Evolutionary conservation across 2,329 filamentous ascomycete genomes (phyloP), one percentile per base, ranked within the genome.

Genomic region (Chrysoporthe cubensis): DNA sequence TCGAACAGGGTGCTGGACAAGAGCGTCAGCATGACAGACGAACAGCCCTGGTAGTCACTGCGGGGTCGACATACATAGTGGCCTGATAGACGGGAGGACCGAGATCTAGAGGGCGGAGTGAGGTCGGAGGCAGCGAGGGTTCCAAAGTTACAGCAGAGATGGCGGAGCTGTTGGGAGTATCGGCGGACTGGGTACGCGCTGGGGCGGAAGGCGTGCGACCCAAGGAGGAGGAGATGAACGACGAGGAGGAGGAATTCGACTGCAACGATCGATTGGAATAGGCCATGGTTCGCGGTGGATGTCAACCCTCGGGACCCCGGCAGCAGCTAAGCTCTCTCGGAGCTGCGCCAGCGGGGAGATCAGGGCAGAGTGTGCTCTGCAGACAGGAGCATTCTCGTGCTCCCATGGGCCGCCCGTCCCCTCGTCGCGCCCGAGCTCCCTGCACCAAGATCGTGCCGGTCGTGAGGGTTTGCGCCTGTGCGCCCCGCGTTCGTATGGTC

Each of bases 41-140:
- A 44, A 34, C 26, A n/a, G 14, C 16, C 37, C 37, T 4, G 42
- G 32, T 13, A 60, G n/a, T 62, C 68, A 44, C 21, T 57, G 52
- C 58, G 48, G 44, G 21, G 62, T 43, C 21, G 7, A 65, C 34
- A 74, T 80, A 85, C 83, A 85, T 85, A 73, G 83, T 85, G 74
- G 84, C 84, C 78, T 84, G 81, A 71, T 83, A 86, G 63, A 83
- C 84, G 44, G 84, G 84, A 64, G 84, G 84, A 4, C 84, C 83
- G 58, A 86, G 78, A 72, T 86, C 84, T 54, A 85, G 79, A 46
- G 83, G 80, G 65, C 77, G 76, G 65, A 83, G 76, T 70, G 81
- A 75, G 67, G 78, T 77, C 71, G 79, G 76, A 69, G 77, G 77
- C 65, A 75, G 79, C 66, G 82, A 83, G 21, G 78, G 77, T 66